Conservation (phyloP, 164 flowering plant genomes). For the Magnolia officinalis region DNA sequence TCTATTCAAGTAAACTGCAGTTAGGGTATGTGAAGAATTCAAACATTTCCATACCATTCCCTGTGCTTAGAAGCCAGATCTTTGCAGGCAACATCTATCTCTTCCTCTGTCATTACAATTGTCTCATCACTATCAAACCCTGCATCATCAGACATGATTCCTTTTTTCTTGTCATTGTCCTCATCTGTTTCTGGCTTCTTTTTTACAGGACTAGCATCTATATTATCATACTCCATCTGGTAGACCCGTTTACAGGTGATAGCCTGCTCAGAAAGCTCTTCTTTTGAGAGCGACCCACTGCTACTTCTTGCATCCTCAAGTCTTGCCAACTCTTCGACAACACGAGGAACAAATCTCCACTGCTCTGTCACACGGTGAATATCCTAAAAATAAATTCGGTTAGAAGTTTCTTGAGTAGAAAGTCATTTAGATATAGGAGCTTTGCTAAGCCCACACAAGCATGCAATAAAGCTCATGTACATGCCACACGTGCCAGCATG, state of each 20-base stretch:
- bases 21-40: too few relatives aligned
- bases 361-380: slow-evolving; percentile 48
- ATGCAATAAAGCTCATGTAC: too few relatives aligned
- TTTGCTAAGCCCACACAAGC: too few relatives aligned
- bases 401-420: not conserved
- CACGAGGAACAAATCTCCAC: slow-evolving; percentile 75
- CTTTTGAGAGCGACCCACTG: slow-evolving; percentile 28
- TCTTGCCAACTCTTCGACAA: slow-evolving; percentile 63
- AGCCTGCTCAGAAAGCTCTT: slow-evolving; percentile 58
- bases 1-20: too few relatives aligned
- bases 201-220: slow-evolving; percentile 17
- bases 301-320: slow-evolving; percentile 24
- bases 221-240: slow-evolving; percentile 38
- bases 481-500: too few relatives aligned
- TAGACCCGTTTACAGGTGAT: slow-evolving; percentile 52
- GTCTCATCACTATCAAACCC: slow-evolving; percentile 82
- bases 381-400: slow-evolving; percentile 37
- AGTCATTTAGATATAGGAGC: not conserved
- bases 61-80: not conserved
- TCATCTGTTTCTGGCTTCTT: slow-evolving; percentile 20
- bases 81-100: slow-evolving; percentile 55
- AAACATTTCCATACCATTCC: not conserved
- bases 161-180: slow-evolving; percentile 12
- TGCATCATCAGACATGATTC: slow-evolving; percentile 21
- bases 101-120: slow-evolving; percentile 91